These are phyloP conservation scores for Parmelia sp. DNA, from an alignment of 495 filamentous ascomycete species.

Conservation along the genomic window DNA sequence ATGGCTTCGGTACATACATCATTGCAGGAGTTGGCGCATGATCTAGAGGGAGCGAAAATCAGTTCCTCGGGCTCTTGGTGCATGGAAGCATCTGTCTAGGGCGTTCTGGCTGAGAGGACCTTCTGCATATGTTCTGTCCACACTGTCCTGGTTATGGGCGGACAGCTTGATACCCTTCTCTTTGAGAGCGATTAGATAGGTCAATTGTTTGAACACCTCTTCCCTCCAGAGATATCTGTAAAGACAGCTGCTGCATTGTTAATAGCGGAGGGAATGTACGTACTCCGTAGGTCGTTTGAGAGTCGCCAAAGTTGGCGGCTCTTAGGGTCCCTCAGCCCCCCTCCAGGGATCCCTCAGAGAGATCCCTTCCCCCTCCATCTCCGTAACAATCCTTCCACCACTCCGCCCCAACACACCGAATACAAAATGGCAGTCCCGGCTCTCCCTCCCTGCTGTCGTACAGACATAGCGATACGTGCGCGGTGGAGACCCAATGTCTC, in stretches of 20 bases:
- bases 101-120: neutral
- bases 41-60: neutral
- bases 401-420: neutral
- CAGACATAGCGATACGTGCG: neutral
- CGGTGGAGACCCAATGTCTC: neutral
- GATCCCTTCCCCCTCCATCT: neutral
- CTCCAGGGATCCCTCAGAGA: no score
- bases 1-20: conserved; percentile 4
- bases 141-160: conserved; percentile 5
- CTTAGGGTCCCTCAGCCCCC: neutral
- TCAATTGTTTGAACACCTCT: neutral
- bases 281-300: neutral
- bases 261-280: neutral
- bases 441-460: neutral
- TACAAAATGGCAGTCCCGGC: neutral
- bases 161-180: conserved; percentile 18
- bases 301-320: neutral
- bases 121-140: neutral
- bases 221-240: neutral
- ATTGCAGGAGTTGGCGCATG: conserved; percentile 5
- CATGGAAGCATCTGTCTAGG: neutral
- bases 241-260: neutral
- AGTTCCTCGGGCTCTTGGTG: neutral
- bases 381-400: neutral
- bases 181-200: conserved; percentile 6